Base-by-base conservation (phyloP, 1,139 yeast species). In the Fermentozyma sake region DNA sequence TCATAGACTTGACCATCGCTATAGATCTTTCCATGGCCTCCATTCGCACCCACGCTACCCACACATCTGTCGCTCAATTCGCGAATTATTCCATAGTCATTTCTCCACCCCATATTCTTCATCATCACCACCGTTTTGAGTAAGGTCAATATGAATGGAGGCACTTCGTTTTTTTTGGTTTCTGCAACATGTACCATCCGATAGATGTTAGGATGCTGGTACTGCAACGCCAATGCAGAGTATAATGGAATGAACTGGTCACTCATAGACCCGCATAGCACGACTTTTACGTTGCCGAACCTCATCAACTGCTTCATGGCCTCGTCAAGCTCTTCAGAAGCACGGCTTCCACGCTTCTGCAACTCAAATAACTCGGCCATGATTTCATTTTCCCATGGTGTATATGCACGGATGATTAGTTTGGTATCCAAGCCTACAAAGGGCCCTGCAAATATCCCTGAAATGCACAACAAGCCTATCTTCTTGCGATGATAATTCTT, bases 151-250 rank as follows among this genome's bases (percentile, higher is more conserved):
- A 70, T 36, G 27, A 67, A 55, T 7, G 37, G 34, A 0, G 67
- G 63, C 1, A 56, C 48, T 3, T 55, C 54, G 15, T 44, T 27
- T 12, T 44, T 37, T 15, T 42, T 37, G 11, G 55, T 56, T 16
- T 10, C 6, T 5, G 12, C 22, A 21, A 64, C 48, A 39, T 44
- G 55, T 4, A 68, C 27, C 17, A 63, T 52, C 30, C 81, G 52
- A 39, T 50, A 71, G 11, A 76, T 68, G 39, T 76, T 75, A 1
- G 82, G 76, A 44, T 77, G 84, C 7, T 49, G 38, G 18, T 60
- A 49, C 18, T 67, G 62, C 12, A 57, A 35, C n/a, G 60, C 69
- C 28, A 76, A 47, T 2, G 78, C 48, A 1, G 76, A 61, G 35
- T 52, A 52, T 13, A 73, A 35, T 3, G 75, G 74, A 3, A 68